A percentile compares a stretch with the other conserved stretches of the same genome.
These are phyloP conservation scores for Leccinellum albellum DNA, from an alignment of 768 basidiomycete species.

Conservation along the genomic window DNA sequence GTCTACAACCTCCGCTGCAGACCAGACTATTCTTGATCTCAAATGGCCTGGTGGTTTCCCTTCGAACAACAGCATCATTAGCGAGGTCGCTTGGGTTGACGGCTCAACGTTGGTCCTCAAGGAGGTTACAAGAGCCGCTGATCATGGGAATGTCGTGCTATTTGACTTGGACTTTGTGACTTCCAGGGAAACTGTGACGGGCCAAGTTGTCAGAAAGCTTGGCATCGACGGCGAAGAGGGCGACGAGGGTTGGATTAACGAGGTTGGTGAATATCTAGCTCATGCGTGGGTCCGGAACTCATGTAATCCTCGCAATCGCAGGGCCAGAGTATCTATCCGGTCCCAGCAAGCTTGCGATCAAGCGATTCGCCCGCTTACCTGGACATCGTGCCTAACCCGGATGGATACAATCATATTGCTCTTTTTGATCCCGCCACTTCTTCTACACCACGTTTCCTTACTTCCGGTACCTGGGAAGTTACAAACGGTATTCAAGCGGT, in stretches of 20 bases:
- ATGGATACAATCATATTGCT: slow-evolving; percentile 91
- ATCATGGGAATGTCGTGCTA: slow-evolving; percentile 72
- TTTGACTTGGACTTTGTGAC: slow-evolving; percentile 52
- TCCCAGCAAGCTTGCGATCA: slow-evolving; percentile 43
- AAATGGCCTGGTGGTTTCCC: slow-evolving; percentile 63
- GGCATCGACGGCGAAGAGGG: slow-evolving; percentile 83
- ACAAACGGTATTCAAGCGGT: slow-evolving; percentile 68
- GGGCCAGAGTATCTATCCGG: slow-evolving; percentile 60
- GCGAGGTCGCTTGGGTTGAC: slow-evolving; percentile 87
- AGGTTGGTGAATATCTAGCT: slow-evolving; percentile 45
- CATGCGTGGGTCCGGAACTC: slow-evolving; percentile 3
- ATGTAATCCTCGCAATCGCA: slow-evolving; percentile 28
- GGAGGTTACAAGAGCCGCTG: slow-evolving; percentile 82
- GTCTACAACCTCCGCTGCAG: slow-evolving; percentile 31
- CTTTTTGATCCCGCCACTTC: slow-evolving; percentile 78
- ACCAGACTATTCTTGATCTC: slow-evolving; percentile 50
- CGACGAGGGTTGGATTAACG: slow-evolving; percentile 93
- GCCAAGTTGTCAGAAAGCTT: slow-evolving; percentile 66
- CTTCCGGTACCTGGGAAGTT: slow-evolving; percentile 89
- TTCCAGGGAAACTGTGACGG: slow-evolving; percentile 32
- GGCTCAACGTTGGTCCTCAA: slow-evolving; percentile 71
- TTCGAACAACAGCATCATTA: slow-evolving; percentile 63
- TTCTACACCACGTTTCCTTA: slow-evolving; percentile 74
- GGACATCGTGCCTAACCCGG: slow-evolving; percentile 77
- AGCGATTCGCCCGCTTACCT: slow-evolving; percentile 67